phyloP scores from a whole-genome alignment of 1,139 yeast genomes.

The Yamadazyma dushanensis region DNA sequence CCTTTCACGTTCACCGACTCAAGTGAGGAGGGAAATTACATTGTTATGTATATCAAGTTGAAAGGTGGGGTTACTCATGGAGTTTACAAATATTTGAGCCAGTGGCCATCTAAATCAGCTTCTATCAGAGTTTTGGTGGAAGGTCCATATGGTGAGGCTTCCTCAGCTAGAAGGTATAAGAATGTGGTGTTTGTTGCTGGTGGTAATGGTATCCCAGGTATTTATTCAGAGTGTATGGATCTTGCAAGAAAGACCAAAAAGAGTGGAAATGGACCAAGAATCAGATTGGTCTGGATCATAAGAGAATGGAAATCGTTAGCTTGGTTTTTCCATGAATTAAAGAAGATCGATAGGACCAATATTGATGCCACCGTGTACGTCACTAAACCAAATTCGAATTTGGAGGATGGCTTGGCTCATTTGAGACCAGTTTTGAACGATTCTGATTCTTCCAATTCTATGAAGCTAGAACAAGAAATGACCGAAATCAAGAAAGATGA shows the following conservation, averaged over 20 bases:
- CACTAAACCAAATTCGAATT: conserved; percentile 18
- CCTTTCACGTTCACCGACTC: conserved; percentile 34
- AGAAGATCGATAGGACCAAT: conserved; percentile 23
- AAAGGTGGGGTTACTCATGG: conserved; percentile 36
- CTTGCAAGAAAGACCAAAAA: conserved; percentile 16
- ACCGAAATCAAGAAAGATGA: conserved; percentile 11
- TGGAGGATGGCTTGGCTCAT: conserved; percentile 13
- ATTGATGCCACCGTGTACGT: conserved; percentile 25
- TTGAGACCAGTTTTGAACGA: conserved; percentile 13
- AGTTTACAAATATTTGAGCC: conserved; percentile 25
- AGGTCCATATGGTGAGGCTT: conserved; percentile 39
- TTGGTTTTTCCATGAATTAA: conserved; percentile 50
- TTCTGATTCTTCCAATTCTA: conserved; percentile 14
- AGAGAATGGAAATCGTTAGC: conserved; percentile 38
- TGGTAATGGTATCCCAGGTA: conserved; percentile 49
- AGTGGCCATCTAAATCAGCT: conserved; percentile 24
- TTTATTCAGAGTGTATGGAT: conserved; percentile 23
- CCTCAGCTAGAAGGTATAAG: conserved; percentile 27
- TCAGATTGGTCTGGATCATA: conserved; percentile 43
- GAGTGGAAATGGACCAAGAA: conserved; percentile 11
- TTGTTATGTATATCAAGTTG: conserved; percentile 29
- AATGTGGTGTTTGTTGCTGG: conserved; percentile 38
- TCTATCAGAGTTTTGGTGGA: conserved; percentile 32
- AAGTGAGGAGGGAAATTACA: conserved; percentile 20
- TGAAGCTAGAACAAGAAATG: conserved; percentile 14